These are phyloP conservation scores for Cyamopsis tetragonoloba DNA, from an alignment of 306 rosid genomes.

Conservation along the genomic window DNA sequence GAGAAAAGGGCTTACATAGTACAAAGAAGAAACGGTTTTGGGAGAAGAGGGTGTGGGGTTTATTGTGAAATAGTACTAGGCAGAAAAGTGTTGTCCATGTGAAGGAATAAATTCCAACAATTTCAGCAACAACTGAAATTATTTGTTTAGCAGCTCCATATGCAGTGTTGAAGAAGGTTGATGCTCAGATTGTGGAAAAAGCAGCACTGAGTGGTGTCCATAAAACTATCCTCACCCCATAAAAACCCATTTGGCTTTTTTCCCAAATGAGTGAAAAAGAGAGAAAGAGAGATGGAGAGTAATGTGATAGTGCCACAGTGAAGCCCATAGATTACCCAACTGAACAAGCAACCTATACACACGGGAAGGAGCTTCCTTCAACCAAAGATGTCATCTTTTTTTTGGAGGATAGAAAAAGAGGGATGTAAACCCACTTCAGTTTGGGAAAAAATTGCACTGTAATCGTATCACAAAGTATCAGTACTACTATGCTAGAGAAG, in stretches of 20 bases:
- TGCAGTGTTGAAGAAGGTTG: too few relatives aligned
- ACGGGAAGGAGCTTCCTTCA: conserved; percentile 14
- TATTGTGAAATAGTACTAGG: too few relatives aligned
- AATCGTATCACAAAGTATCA: too few relatives aligned
- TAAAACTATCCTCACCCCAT: conserved; percentile 32
- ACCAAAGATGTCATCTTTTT: too few relatives aligned
- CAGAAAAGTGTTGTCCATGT: neutral
- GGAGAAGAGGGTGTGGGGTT: conserved; percentile 12
- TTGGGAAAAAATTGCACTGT: too few relatives aligned
- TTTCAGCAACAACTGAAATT: conserved; percentile 17
- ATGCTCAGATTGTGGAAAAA: conserved; percentile 36
- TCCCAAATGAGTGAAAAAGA: conserved; percentile 41
- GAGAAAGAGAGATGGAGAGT: conserved; percentile 24
- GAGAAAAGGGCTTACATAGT: neutral
- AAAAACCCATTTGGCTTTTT: conserved; percentile 37
- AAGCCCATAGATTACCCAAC: conserved; percentile 25
- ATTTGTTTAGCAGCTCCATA: conserved; percentile 22
- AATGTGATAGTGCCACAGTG: conserved; percentile 20
- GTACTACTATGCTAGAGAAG: too few relatives aligned
- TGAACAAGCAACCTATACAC: conserved; percentile 22
- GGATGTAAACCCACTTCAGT: too few relatives aligned
- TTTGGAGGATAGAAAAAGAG: too few relatives aligned
- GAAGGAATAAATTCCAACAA: neutral
- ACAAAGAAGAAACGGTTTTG: conserved; percentile 28
- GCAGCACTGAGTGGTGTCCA: conserved; percentile 20